Percentiles rank a stretch among this genome's conserved stretches.
These are phyloP conservation scores for Colletotrichum lentis DNA, from an alignment of 2,329 filamentous ascomycete genomes.

Conservation along the genomic window DNA sequence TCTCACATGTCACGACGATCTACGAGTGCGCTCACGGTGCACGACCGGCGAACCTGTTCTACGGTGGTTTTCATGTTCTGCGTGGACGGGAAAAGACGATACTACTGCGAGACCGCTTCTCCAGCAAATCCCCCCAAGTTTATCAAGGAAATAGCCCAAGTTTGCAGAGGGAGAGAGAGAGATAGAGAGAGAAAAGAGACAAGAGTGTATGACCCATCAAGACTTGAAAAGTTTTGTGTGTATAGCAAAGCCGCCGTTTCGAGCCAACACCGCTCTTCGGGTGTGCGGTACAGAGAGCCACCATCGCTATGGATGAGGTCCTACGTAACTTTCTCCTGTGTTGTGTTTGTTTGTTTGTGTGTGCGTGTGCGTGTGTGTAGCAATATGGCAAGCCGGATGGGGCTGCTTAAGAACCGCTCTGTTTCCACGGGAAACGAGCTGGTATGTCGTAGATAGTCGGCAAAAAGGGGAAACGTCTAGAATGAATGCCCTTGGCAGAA, in stretches of 20 bases:
- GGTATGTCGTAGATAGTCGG: constrained; percentile 24
- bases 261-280: constrained; percentile 22
- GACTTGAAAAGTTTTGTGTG: constrained; percentile 25
- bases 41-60: constrained; percentile 22
- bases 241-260: constrained; percentile 35
- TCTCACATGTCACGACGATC: constrained; percentile 19
- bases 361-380: constrained; percentile 18
- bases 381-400: constrained; percentile 20
- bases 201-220: constrained; percentile 20
- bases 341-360: constrained; percentile 2
- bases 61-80: constrained; percentile 23
- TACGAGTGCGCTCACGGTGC: constrained; percentile 29
- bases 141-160: constrained; percentile 3
- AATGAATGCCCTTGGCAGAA: constrained; percentile 29
- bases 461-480: constrained; percentile 27
- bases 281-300: constrained; percentile 26
- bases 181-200: constrained; percentile 6
- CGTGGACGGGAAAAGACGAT: constrained; percentile 16
- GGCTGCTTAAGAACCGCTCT: constrained; percentile 18
- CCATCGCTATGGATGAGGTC: constrained; percentile 27
- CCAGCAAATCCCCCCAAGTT: constrained; percentile 2
- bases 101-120: constrained; percentile 16
- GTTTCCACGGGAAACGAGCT: constrained; percentile 26
- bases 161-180: constrained; percentile 8
- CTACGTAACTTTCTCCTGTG: constrained; percentile 9